phyloP scores from a whole-genome alignment of 2,329 filamentous ascomycete species.

The Tothia fuscella region DNA sequence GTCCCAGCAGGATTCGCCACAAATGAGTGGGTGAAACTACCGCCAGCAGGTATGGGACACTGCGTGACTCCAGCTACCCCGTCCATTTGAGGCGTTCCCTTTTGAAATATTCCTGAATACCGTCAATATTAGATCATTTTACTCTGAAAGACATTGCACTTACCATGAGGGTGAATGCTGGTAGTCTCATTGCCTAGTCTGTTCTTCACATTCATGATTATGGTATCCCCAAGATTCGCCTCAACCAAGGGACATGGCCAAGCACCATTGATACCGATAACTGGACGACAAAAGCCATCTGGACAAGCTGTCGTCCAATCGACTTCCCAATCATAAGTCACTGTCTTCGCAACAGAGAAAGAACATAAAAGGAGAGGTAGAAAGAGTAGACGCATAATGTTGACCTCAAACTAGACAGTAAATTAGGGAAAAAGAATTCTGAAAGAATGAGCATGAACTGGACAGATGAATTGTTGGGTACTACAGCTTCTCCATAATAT shows the following conservation, averaged over 20 bases:
- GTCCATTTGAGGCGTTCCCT: slow-evolving; percentile 20
- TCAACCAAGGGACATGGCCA: slow-evolving; percentile 62
- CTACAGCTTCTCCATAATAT: too few relatives aligned
- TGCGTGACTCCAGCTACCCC: slow-evolving; percentile 10
- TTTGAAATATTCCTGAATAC: slow-evolving; percentile 1
- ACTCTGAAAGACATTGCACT: too few relatives aligned
- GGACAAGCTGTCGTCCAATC: slow-evolving; percentile 44
- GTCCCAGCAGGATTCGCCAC: slow-evolving; percentile 29
- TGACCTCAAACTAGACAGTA: too few relatives aligned
- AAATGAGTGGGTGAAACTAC: slow-evolving; percentile 8
- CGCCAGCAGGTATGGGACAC: slow-evolving; percentile 10
- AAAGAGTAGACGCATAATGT: too few relatives aligned
- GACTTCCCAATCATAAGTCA: slow-evolving; percentile 35
- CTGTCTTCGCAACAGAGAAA: slow-evolving; percentile 1
- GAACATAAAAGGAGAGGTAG: not conserved
- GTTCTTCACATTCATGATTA: slow-evolving; percentile 49
- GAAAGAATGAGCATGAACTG: too few relatives aligned
- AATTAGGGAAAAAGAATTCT: too few relatives aligned
- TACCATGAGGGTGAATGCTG: slow-evolving; percentile 57
- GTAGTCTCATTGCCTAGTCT: slow-evolving; percentile 50
- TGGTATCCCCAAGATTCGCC: slow-evolving; percentile 48
- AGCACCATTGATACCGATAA: slow-evolving; percentile 64
- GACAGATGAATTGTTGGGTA: too few relatives aligned
- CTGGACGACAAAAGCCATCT: slow-evolving; percentile 46
- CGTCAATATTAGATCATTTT: too few relatives aligned